phyloP scores from a whole-genome alignment of 345 rosid species.

The Iberis pinnata region DNA sequence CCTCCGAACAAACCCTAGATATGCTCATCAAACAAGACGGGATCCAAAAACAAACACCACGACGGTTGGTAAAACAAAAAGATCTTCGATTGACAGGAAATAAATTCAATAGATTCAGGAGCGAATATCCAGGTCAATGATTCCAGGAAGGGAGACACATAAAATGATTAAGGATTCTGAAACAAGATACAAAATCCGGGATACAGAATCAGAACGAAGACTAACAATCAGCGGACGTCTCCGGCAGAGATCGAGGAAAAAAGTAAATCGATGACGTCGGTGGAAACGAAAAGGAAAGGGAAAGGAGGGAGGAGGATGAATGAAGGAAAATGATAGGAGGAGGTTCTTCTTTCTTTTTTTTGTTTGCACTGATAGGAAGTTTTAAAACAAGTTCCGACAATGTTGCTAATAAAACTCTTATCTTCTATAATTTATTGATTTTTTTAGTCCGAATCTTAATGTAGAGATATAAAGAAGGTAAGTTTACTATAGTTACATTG shows the following conservation, averaged over 20 bases:
- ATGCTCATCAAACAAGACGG: conserved; percentile 46
- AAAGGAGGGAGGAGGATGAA: neutral
- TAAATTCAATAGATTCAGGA: conserved; percentile 4
- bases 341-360: too few species aligned
- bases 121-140: too few species aligned
- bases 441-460: too few species aligned
- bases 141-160: too few species aligned
- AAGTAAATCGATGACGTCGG: conserved; percentile 2
- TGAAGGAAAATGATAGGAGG: too few species aligned
- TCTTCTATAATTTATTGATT: too few species aligned
- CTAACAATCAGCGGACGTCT: neutral
- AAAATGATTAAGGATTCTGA: neutral
- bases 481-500: too few species aligned
- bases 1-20: conserved; percentile 39
- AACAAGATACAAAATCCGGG: neutral
- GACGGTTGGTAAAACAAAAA: too few species aligned
- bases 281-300: neutral
- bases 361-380: too few species aligned
- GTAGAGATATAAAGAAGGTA: too few species aligned
- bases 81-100: neutral
- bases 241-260: neutral
- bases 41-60: neutral
- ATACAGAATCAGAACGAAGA: neutral
- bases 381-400: too few species aligned
- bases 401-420: too few species aligned